A percentile compares a stretch with the other conserved stretches of the same genome.
These are phyloP conservation scores for Elaeagnus macrophylla DNA, from an alignment of 306 rosid genomes.

Conservation along the genomic window DNA sequence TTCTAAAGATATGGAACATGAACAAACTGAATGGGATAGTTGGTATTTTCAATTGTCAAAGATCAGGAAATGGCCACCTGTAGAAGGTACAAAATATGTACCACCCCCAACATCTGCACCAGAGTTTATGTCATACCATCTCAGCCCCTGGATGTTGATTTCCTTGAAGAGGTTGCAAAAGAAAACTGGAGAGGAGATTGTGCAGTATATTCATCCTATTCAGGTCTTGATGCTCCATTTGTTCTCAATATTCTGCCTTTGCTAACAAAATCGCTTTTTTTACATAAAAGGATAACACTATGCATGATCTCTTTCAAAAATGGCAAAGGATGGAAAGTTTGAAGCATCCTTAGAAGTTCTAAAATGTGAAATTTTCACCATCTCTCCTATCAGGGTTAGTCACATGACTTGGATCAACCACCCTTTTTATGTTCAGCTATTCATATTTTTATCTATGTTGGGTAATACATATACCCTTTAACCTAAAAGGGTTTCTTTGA, in stretches of 20 bases:
- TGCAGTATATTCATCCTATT: slow-evolving; percentile 39
- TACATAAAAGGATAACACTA: not conserved
- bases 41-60: slow-evolving; percentile 22
- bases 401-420: not conserved
- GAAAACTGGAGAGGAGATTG: slow-evolving; percentile 20
- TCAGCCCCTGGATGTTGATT: slow-evolving; percentile 12
- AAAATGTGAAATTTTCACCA: slow-evolving; percentile 9
- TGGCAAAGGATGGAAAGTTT: slow-evolving; percentile 5
- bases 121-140: not conserved
- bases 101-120: slow-evolving; percentile 4
- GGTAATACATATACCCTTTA: no score
- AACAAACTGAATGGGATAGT: slow-evolving; percentile 10
- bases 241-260: slow-evolving; percentile 12
- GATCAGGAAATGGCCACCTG: slow-evolving; percentile 20
- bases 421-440: not conserved
- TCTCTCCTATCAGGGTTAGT: slow-evolving; percentile 5
- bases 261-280: slow-evolving; percentile 14
- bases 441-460: not conserved
- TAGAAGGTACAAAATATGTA: not conserved
- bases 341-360: slow-evolving; percentile 3
- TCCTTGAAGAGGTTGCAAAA: slow-evolving; percentile 7
- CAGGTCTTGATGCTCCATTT: slow-evolving; percentile 33
- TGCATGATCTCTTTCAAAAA: slow-evolving; percentile 4
- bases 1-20: slow-evolving; percentile 21
- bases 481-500: no score